Percentiles rank a stretch among this genome's conserved stretches.
phyloP scores from a whole-genome alignment of 371 early-diverging fungal species.

The Mucor racemosus region DNA sequence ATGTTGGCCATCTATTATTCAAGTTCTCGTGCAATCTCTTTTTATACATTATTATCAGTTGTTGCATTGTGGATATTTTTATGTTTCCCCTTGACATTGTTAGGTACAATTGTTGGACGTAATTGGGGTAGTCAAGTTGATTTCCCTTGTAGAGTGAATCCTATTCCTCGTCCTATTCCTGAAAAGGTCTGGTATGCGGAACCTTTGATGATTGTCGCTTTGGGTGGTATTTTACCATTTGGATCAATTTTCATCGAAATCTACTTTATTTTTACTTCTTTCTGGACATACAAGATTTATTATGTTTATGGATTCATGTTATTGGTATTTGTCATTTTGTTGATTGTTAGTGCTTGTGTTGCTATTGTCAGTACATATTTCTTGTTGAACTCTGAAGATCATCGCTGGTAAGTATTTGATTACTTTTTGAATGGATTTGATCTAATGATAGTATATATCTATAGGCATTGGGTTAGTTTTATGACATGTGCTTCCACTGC shows the following conservation, averaged over 20 bases:
- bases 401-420: conserved; percentile 65
- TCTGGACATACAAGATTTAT: conserved; percentile 86
- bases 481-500: conserved; percentile 80
- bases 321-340: conserved; percentile 72
- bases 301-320: conserved; percentile 87
- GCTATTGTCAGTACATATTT: conserved; percentile 82
- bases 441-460: background rate
- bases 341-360: conserved; percentile 78
- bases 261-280: conserved; percentile 84
- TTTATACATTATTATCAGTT: conserved; percentile 73
- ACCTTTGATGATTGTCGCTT: conserved; percentile 61
- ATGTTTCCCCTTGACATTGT: conserved; percentile 76
- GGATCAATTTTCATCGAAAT: conserved; percentile 87
- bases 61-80: conserved; percentile 78
- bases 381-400: conserved; percentile 83
- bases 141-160: conserved; percentile 84
- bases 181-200: conserved; percentile 78
- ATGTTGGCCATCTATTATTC: conserved; percentile 76
- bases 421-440: background rate
- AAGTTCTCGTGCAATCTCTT: conserved; percentile 82
- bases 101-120: conserved; percentile 79
- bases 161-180: conserved; percentile 82
- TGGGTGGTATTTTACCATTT: conserved; percentile 86
- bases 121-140: conserved; percentile 70
- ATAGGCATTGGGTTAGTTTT: conserved; percentile 83